phyloP scores from a whole-genome alignment of 176 grass and related monocot species.

The Musa itinerans region DNA sequence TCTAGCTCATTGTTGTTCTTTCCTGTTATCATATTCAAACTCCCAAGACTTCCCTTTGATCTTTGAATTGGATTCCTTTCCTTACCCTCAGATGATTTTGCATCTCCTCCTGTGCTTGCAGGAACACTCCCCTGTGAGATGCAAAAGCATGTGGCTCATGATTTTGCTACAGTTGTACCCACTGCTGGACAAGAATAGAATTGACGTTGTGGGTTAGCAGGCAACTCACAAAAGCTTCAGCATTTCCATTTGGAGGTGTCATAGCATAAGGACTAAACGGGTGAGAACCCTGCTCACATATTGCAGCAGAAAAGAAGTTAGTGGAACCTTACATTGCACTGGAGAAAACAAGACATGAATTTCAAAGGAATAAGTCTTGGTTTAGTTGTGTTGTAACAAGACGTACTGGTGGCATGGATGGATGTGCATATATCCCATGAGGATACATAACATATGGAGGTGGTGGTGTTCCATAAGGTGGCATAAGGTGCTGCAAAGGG shows the following conservation, averaged over 20 bases:
- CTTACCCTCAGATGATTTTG: slow-evolving; percentile 74
- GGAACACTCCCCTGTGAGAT: background rate
- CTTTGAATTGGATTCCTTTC: slow-evolving; percentile 71
- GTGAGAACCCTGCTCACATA: slow-evolving; percentile 50
- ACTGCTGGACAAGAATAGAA: background rate
- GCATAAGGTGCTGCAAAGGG: slow-evolving; percentile 63
- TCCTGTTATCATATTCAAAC: slow-evolving; percentile 94
- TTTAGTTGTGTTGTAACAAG: background rate
- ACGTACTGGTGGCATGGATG: slow-evolving; percentile 75
- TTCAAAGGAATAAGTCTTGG: background rate
- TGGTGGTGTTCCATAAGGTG: slow-evolving; percentile 69
- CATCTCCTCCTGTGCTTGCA: slow-evolving; percentile 43
- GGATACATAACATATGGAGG: slow-evolving; percentile 87
- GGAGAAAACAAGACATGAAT: background rate
- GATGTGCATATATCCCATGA: slow-evolving; percentile 89
- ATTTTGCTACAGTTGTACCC: background rate
- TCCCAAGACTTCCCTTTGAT: slow-evolving; percentile 95
- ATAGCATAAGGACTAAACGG: slow-evolving; percentile 69
- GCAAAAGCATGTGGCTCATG: slow-evolving; percentile 9
- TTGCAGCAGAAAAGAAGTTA: background rate
- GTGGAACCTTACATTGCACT: background rate
- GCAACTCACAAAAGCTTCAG: slow-evolving; percentile 67
- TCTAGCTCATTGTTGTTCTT: slow-evolving; percentile 48
- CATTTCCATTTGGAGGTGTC: slow-evolving; percentile 60
- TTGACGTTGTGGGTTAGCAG: background rate